Base-by-base conservation (phyloP, 78 protist genomes). In the Polysphondylium violaceum region DNA sequence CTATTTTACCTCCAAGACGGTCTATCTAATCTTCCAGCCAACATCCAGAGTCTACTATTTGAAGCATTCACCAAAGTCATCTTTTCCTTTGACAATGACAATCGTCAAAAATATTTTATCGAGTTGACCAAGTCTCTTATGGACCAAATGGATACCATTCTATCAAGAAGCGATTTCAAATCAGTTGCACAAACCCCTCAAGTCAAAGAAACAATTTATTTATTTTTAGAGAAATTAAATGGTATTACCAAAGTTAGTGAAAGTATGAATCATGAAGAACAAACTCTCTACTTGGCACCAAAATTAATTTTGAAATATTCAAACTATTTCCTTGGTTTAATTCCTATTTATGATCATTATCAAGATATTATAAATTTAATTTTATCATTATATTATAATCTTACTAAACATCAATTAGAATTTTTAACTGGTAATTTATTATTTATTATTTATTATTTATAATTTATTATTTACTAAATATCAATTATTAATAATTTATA, bases 301-400 rank as follows among this genome's bases (percentile, higher is more conserved):
- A 79, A 83, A 31, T 40, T 83, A n/a, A 59, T 83, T 36, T 19
- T 21, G 3, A 83, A 83, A 61, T 83, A 83, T 69, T 23, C 79
- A 0, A 40, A 23, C 0, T 19, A 58, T 9, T 47, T 83, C 2
- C 33, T 83, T 16, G 65, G 81, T 5, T 43, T 83, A 40, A 55
- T 83, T n/a, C 79, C 91, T 27, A 14, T 83, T n/a, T 83, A 83
- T 36, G 53, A 35, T 44, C 91, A 83, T 33, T n/a, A 74, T 43
- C 60, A 67, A 19, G 91, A 83, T 43, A 69, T 56, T 7, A 47
- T 83, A 1, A 33, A 29, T 17, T 36, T 83, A 0, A 83, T 83
- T 29, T 16, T 83, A 12, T 44, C 38, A 33, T 12, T 69, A 69
- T 83, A 69, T 27, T 71, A 68, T 25, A 58, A 59, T 43, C 16